A percentile compares a stretch with the other conserved stretches of the same genome.
Evolutionary conservation across 768 basidiomycete genomes (phyloP).

Genomic region (Filobasidium wieringae): DNA sequence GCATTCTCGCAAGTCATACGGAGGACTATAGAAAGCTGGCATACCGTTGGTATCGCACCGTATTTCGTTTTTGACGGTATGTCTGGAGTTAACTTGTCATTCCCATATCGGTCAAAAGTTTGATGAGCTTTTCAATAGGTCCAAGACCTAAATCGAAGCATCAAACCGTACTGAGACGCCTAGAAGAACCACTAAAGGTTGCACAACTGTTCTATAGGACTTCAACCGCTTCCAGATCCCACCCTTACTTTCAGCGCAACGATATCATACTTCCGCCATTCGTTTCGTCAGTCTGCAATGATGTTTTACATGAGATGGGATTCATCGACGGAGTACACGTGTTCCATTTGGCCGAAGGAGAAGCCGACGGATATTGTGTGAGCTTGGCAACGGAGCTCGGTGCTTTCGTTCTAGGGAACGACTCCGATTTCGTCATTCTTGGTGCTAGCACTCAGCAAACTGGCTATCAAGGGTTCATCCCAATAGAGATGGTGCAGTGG

Average conservation of each 20-base stretch:
- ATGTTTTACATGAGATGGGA: slow-evolving; percentile 21
- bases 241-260: slow-evolving; percentile 21
- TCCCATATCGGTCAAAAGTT: not conserved
- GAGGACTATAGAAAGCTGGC: slow-evolving; percentile 27
- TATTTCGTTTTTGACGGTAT: slow-evolving; percentile 39
- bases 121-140: slow-evolving; percentile 18
- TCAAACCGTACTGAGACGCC: slow-evolving; percentile 24
- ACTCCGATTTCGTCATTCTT: slow-evolving; percentile 31
- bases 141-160: slow-evolving; percentile 34
- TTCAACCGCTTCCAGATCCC: slow-evolving; percentile 30
- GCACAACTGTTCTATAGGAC: slow-evolving; percentile 37
- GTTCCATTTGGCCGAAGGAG: slow-evolving; percentile 31
- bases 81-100: not conserved
- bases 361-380: slow-evolving; percentile 36
- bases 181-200: slow-evolving; percentile 17
- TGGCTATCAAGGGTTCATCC: slow-evolving; percentile 30
- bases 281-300: slow-evolving; percentile 28
- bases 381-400: slow-evolving; percentile 27
- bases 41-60: slow-evolving; percentile 7
- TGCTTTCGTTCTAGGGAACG: slow-evolving; percentile 32
- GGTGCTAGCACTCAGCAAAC: slow-evolving; percentile 5
- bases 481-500: slow-evolving; percentile 37
- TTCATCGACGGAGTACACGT: not conserved
- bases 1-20: slow-evolving; percentile 28
- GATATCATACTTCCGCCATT: slow-evolving; percentile 33